Percentiles rank a stretch among this genome's conserved stretches.
Conservation (phyloP, 192 early-diverging fungal species). For the Backusella psychrophila region DNA sequence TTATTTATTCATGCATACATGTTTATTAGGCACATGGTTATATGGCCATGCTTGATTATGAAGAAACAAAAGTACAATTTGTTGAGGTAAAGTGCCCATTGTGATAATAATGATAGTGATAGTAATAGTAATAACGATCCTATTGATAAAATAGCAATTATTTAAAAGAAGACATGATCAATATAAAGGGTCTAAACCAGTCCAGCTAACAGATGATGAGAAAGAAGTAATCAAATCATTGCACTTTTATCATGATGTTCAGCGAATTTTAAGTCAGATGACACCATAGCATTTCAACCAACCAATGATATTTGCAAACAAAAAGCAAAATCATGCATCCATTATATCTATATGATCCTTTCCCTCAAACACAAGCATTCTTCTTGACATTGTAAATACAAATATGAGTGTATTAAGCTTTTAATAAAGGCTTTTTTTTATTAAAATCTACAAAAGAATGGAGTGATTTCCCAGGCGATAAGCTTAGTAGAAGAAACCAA, state of each 20-base stretch:
- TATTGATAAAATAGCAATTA: background rate
- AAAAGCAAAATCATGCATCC: background rate
- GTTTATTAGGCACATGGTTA: constrained; percentile 30
- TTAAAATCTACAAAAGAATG: background rate
- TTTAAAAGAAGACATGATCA: background rate
- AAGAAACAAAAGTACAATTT: constrained; percentile 34
- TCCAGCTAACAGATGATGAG: background rate
- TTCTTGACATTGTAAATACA: constrained; percentile 1
- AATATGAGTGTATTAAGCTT: background rate
- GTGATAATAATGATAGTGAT: background rate
- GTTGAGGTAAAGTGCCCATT: constrained; percentile 25
- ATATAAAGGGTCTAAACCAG: background rate
- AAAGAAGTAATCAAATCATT: background rate
- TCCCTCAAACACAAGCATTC: background rate
- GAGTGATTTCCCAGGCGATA: background rate
- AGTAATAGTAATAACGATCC: background rate
- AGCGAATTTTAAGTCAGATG: background rate
- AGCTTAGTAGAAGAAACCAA: constrained; percentile 88
- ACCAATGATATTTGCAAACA: background rate
- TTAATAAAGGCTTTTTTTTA: background rate
- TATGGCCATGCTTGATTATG: constrained; percentile 41
- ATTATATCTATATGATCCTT: background rate
- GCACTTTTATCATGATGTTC: background rate
- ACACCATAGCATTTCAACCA: background rate
- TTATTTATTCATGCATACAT: constrained; percentile 4